Conservation (phyloP, 306 rosid species). For the Prunus armeniaca region DNA sequence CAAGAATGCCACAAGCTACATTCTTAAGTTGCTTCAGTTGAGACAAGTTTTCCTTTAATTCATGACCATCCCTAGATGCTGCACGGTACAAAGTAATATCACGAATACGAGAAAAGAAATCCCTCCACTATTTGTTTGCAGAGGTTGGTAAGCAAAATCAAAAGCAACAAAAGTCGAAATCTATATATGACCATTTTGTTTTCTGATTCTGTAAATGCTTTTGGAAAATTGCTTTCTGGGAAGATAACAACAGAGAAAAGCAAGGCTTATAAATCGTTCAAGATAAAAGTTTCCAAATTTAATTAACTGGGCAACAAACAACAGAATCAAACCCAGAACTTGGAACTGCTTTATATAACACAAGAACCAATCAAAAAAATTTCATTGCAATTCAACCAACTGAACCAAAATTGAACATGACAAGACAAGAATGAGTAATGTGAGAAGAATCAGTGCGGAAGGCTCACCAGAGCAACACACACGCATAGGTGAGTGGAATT, state of each 20-base stretch:
- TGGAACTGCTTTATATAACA: background rate
- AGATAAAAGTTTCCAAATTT: background rate
- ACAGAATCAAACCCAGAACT: slow-evolving; percentile 1
- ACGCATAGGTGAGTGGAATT: slow-evolving; percentile 17
- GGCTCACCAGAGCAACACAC: slow-evolving; percentile 54
- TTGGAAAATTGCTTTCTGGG: too few relatives aligned
- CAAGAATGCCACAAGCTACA: slow-evolving; percentile 79
- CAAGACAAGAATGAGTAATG: too few relatives aligned
- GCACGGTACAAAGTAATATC: slow-evolving; percentile 21
- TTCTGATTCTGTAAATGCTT: background rate
- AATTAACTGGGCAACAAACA: background rate
- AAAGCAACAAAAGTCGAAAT: background rate
- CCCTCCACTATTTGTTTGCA: too few relatives aligned
- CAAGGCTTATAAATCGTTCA: background rate
- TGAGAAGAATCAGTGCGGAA: background rate
- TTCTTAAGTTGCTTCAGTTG: slow-evolving; percentile 41
- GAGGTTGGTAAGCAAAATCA: background rate
- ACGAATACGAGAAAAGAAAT: too few relatives aligned
- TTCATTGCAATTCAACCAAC: background rate
- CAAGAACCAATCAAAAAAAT: background rate
- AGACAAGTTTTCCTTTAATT: slow-evolving; percentile 29
- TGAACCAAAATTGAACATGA: background rate
- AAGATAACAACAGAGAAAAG: too few relatives aligned
- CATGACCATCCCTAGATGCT: slow-evolving; percentile 45
- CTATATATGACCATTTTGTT: background rate